phyloP scores from a whole-genome alignment of 2,329 filamentous ascomycete genomes.

The Penicillium oxalicum region DNA sequence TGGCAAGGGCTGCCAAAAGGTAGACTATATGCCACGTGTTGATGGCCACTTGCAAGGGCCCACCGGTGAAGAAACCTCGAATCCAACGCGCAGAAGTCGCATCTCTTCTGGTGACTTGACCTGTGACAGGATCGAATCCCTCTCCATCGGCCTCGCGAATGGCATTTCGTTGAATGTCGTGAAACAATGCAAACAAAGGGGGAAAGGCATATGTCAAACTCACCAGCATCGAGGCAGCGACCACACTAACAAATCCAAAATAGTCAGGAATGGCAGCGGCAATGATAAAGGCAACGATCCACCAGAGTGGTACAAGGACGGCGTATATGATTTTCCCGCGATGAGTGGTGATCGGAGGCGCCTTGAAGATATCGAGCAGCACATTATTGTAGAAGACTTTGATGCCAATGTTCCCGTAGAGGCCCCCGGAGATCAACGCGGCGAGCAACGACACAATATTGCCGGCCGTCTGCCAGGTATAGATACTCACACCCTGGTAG shows the following conservation, averaged over 20 bases:
- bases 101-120: conserved; percentile 11
- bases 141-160: conserved; percentile 22
- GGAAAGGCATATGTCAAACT: conserved; percentile 47
- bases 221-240: conserved; percentile 42
- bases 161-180: conserved; percentile 24
- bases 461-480: conserved; percentile 29
- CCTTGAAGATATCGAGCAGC: conserved; percentile 36
- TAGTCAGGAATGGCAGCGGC: conserved; percentile 42
- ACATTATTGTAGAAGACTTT: conserved; percentile 44
- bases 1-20: conserved; percentile 20
- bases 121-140: conserved; percentile 16
- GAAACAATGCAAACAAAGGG: conserved; percentile 29
- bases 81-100: conserved; percentile 11
- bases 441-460: conserved; percentile 27
- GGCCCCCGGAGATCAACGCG: conserved; percentile 32
- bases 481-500: conserved; percentile 25
- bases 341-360: conserved; percentile 34
- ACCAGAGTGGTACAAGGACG: conserved; percentile 37
- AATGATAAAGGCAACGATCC: conserved; percentile 41
- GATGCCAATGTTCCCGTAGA: conserved; percentile 40
- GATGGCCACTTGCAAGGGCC: conserved; percentile 16
- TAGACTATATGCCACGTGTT: conserved; percentile 25
- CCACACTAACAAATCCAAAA: conserved; percentile 34
- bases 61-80: conserved; percentile 22
- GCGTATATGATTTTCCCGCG: conserved; percentile 39